Base-by-base conservation (phyloP, 2,329 filamentous ascomycete species). In the Celoporthe dispersa region DNA sequence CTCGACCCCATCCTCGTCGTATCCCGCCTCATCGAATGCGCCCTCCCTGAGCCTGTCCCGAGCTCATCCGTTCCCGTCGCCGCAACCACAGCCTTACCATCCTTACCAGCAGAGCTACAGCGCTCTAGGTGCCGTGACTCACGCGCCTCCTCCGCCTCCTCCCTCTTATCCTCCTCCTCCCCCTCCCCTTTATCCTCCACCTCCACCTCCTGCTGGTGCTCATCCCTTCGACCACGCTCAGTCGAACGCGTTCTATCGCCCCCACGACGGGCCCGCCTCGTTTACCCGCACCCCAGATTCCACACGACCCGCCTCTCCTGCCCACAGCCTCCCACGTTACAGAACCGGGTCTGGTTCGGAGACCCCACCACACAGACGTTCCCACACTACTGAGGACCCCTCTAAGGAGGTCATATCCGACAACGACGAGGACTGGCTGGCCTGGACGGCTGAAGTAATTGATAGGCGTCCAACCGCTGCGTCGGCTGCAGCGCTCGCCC, bases 381-480 rank as follows among this genome's bases (percentile, higher is more conserved):
- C 33, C 22, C 31, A 31, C 19, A 51, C 63, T 14, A 12, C 11
- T 65, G n/a, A 33, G 11, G 48, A 8, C 11, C 14, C 44, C n/a
- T 35, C 44, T 25, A n/a, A 65, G 48, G 12, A n/a, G 33, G 16
- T 4, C 6, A 19, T 39, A 7, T 19, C n/a, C 14, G 53, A 37
- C 35, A 35, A 59, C 48, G 51, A 35, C 64, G 64, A 57, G 19
- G 35, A 66, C 22, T 64, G 62, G 62, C 25, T 31, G 22, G 44
- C 63, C 16, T 39, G 12, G 12, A n/a, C 25, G 22, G 63, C 44
- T 33, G 63, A 37, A n/a, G 63, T 65, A 14, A 35, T 37, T 7
- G 25, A 35, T 3, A 25, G 8, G 1, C 19, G 41, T 14, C 48
- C 63, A 8, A 53, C 63, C 31, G 31, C 48, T 55, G 31, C 48